phyloP scores from a whole-genome alignment of 73 alveolate species.

The Uronychia binucleata region DNA sequence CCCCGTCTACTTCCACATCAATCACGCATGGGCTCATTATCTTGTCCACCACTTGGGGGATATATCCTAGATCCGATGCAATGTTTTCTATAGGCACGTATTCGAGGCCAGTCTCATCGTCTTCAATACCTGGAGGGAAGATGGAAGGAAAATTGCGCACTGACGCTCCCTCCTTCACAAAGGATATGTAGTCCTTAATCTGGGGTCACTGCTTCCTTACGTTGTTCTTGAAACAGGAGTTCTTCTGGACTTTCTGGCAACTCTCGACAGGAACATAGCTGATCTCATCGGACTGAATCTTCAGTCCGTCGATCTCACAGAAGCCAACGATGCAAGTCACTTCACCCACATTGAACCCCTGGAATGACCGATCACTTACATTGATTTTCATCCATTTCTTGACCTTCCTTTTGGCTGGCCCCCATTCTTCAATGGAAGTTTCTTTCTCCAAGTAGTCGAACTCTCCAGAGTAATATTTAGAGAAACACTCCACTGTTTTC shows the following conservation, averaged over 20 bases:
- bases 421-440: neutral
- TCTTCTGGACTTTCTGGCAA: neutral
- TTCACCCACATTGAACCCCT: neutral
- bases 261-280: neutral
- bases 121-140: neutral
- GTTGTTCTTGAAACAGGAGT: neutral
- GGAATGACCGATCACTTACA: neutral
- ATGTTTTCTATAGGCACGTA: neutral
- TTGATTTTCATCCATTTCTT: neutral
- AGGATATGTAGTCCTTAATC: too few relatives aligned
- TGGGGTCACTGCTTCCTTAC: too few relatives aligned
- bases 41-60: neutral
- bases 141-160: too few relatives aligned
- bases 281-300: neutral
- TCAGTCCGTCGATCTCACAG: neutral
- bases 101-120: neutral
- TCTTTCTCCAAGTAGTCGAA: neutral
- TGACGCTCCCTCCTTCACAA: too few relatives aligned
- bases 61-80: neutral
- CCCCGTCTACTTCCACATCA: neutral
- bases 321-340: neutral
- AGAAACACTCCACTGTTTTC: neutral
- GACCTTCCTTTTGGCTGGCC: neutral
- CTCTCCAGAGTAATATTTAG: neutral
- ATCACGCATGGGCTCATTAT: neutral